These are phyloP conservation scores for Phoma sp. DNA, from an alignment of 2,329 filamentous ascomycete species.

Conservation along the genomic window DNA sequence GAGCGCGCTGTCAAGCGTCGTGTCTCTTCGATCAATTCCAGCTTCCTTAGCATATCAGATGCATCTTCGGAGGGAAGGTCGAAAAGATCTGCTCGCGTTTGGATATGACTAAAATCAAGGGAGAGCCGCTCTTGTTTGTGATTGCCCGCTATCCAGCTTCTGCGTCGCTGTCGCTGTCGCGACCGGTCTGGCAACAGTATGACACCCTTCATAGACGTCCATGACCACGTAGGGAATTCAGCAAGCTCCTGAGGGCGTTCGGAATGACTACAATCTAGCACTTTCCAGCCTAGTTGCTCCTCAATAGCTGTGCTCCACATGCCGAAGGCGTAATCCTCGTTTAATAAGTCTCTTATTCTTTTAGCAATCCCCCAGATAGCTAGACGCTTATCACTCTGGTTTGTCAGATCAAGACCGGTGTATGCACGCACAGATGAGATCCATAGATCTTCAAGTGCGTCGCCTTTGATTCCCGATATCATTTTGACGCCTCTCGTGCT, in stretches of 20 bases:
- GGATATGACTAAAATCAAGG: too few species aligned
- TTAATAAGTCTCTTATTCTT: slow-evolving; percentile 28
- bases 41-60: too few species aligned
- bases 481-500: slow-evolving; percentile 1
- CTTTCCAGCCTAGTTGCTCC: slow-evolving; percentile 36
- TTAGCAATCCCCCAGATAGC: slow-evolving; percentile 42
- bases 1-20: too few species aligned
- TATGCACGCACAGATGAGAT: slow-evolving; percentile 29
- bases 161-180: too few species aligned
- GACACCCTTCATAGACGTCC: slow-evolving; percentile 32
- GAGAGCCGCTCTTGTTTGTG: too few species aligned
- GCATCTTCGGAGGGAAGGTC: too few species aligned
- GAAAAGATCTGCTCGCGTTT: too few species aligned
- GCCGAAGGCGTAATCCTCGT: slow-evolving; percentile 27
- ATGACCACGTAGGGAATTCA: slow-evolving; percentile 31
- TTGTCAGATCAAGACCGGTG: slow-evolving; percentile 30
- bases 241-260: slow-evolving; percentile 13
- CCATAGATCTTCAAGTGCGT: slow-evolving; percentile 32
- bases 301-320: slow-evolving; percentile 32
- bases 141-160: too few species aligned
- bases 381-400: slow-evolving; percentile 27
- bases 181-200: too few species aligned
- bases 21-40: too few species aligned
- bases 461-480: slow-evolving; percentile 26
- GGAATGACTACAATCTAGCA: slow-evolving; percentile 16